Conservation (phyloP, 176 grass and related monocot species). For the Phoenix roebelenii region DNA sequence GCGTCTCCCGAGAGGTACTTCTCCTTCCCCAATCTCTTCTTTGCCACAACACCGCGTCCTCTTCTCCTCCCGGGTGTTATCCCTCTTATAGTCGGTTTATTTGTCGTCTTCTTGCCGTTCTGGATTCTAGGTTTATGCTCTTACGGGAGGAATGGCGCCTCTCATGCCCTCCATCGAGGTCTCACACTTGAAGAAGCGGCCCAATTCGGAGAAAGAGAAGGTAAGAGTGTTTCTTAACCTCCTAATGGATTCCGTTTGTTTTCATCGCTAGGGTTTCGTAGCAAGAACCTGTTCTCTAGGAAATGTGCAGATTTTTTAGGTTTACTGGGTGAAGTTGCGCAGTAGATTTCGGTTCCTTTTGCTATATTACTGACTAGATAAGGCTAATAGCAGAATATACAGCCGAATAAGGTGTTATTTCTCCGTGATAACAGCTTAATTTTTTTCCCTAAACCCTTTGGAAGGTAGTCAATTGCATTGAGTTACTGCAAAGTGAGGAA, state of each 20-base stretch:
- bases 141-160: conserved; percentile 75
- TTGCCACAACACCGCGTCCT: neutral
- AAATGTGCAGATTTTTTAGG: too few species aligned
- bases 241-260: conserved; percentile 10
- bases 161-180: conserved; percentile 76
- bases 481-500: too few species aligned
- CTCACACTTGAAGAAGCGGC: conserved; percentile 68
- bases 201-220: conserved; percentile 53
- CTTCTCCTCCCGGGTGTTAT: neutral
- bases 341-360: too few species aligned
- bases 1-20: conserved; percentile 70
- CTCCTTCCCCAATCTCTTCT: neutral
- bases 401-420: too few species aligned
- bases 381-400: too few species aligned
- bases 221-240: conserved; percentile 24
- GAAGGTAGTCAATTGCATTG: too few species aligned
- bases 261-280: too few species aligned
- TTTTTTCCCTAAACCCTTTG: too few species aligned
- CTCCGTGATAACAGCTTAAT: too few species aligned
- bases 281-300: too few species aligned
- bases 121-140: conserved; percentile 62
- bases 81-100: neutral
- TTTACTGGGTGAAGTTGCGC: too few species aligned
- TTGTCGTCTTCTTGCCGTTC: neutral
- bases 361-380: too few species aligned